Evolutionary conservation across 106 monocot species (phyloP), one percentile per base, ranked within the genome.

Genomic region (Posidonia australis): DNA sequence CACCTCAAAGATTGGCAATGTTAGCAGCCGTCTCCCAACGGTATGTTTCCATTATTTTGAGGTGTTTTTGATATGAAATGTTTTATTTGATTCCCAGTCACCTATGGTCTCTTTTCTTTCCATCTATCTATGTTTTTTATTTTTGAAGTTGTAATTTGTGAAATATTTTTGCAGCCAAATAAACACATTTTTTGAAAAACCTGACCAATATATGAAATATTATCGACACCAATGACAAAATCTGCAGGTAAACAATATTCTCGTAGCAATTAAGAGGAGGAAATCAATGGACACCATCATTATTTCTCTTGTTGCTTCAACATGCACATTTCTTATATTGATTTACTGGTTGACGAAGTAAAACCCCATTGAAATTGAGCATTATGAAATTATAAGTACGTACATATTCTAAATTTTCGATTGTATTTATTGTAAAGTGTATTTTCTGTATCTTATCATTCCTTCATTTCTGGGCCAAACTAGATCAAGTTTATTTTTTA

Each of bases 251-350:
- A 96, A 90, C 77, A 77, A 84, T 56, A 84, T 96, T 19, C 75
- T 96, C 1, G 66, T 84, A 56, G 60, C 86, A 18, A 90, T 96
- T 24, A 78, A 66, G 78, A 80, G 90, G 74, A 96, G 77, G 60
- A 96, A 96, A 72, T 90, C 90, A 46, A 90, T 90, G 90, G 94
- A 96, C 59, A 90, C 94, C 19, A 78, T 90, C 51, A 84, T 96
- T 67, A 84, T 96, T 64, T 96, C 90, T 22, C 78, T 87, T 16
- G 94, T 96, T 67, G 94, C 87, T 20, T 84, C 90, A 1, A 76
- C 74, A 12, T 96, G 94, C 78, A 81, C 84, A 64, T 96, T 90
- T 77, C 80, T 96, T 51, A 90, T 96, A 60, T 73, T 90, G 12
- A 87, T 90, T 12, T 96, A 96, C 58, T 96, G 90, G 90, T 46